Base-by-base conservation (phyloP, 169 alveolate genomes). In the Toxoplasma gondii region DNA sequence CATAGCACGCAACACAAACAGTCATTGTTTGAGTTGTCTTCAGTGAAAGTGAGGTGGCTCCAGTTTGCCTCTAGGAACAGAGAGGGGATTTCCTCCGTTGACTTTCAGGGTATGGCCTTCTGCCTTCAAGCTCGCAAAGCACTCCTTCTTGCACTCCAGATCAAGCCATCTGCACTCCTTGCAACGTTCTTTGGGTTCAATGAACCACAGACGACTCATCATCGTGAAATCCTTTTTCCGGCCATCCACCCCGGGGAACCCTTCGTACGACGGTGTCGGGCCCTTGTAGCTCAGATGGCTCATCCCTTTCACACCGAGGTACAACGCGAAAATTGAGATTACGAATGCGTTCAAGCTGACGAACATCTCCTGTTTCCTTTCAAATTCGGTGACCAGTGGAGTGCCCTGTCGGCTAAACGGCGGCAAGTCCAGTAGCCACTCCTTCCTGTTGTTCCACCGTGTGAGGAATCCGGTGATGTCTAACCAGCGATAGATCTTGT, bases 131-230 rank as follows among this genome's bases (percentile, higher is more conserved):
- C 92, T 92, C 87, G 97, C 97, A 94, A 95, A 97, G 92, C 98
- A 97, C 41, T 93, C 94, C 94, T 96, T 97, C 93, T 97, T 97
- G 87, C 98, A 97, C 83, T 97, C 97, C 78, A 97, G 91, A 78
- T 97, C 98, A 54, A 97, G 90, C 98, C 98, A 97, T 17, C 98
- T 92, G 93, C 98, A 97, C 84, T 97, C 98, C 88, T 97, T 97
- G 96, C 98, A 97, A 38, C 98, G 95, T 29, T 96, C 98, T 93
- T 97, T 97, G 53, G 98, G 98, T 88, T 95, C 95, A 49, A 96
- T 96, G 93, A 96, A 94, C 88, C 95, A 95, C 82, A 96, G 54
- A 78, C 97, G 96, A 43, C 98, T 98, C 86, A 96, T 98, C 98
- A 98, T 96, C 0, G 98, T 97, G 91, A 97, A 97, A 93, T 97